phyloP scores from a whole-genome alignment of 345 rosid genomes.

The Pseudoturritis turrita region DNA sequence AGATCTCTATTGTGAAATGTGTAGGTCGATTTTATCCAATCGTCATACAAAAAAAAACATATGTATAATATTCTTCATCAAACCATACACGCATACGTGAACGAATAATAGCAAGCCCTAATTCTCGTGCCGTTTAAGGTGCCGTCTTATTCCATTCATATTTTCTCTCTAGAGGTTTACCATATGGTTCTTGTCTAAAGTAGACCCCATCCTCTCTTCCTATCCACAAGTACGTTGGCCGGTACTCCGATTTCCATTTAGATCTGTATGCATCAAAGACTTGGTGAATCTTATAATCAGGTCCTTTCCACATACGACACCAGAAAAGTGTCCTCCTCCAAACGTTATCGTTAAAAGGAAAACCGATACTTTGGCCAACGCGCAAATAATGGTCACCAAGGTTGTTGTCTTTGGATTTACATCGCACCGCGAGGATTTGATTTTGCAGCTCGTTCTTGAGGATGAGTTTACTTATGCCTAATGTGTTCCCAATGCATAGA shows the following conservation, averaged over 20 bases:
- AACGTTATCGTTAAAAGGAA: not conserved
- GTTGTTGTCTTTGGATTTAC: slow-evolving; percentile 13
- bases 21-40: not conserved
- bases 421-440: not conserved
- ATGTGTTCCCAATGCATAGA: not conserved
- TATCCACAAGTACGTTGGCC: not conserved
- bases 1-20: not conserved
- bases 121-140: not conserved
- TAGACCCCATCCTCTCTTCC: slow-evolving; percentile 17
- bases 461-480: not conserved
- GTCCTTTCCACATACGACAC: slow-evolving; percentile 16
- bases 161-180: not conserved
- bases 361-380: not conserved
- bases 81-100: not conserved
- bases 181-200: not conserved
- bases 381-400: slow-evolving; percentile 1
- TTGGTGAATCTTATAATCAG: not conserved
- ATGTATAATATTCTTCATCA: not conserved
- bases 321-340: not conserved
- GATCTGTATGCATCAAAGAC: slow-evolving; percentile 9
- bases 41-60: too few relatives aligned
- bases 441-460: not conserved
- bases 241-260: not conserved
- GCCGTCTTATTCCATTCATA: not conserved
- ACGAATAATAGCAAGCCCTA: not conserved